phyloP scores from a whole-genome alignment of 768 basidiomycete genomes.

The Collybia mongolica region DNA sequence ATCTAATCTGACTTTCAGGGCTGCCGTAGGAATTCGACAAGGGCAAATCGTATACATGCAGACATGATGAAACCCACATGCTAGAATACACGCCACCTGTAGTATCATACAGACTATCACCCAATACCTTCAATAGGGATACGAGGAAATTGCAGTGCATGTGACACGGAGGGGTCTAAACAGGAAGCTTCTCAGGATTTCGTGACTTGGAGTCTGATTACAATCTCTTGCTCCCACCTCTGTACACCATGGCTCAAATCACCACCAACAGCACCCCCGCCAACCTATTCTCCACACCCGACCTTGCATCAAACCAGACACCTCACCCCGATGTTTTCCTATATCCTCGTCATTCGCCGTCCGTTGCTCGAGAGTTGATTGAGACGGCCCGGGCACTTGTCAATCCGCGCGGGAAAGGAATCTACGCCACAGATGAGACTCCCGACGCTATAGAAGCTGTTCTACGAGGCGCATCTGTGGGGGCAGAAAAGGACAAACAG shows the following conservation, averaged over 20 bases:
- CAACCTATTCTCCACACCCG: conserved; percentile 29
- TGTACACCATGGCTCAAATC: conserved; percentile 11
- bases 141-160: too few relatives aligned
- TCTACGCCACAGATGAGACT: conserved; percentile 54
- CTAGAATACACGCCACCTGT: too few relatives aligned
- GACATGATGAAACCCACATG: too few relatives aligned
- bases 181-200: too few relatives aligned
- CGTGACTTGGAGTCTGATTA: background rate
- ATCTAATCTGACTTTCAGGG: too few relatives aligned
- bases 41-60: too few relatives aligned
- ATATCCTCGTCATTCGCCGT: conserved; percentile 37
- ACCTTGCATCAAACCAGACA: conserved; percentile 11
- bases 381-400: conserved; percentile 43
- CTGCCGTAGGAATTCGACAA: too few relatives aligned
- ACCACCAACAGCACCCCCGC: conserved; percentile 20
- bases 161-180: too few relatives aligned
- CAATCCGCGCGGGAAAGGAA: conserved; percentile 46
- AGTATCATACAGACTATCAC: too few relatives aligned
- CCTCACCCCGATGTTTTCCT: conserved; percentile 27
- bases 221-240: conserved; percentile 1
- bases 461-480: conserved; percentile 33
- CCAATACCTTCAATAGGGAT: too few relatives aligned
- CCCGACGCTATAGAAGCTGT: conserved; percentile 40
- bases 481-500: conserved; percentile 18
- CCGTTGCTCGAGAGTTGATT: conserved; percentile 41